A percentile compares a stretch with the other conserved stretches of the same genome.
These are phyloP conservation scores for Artemisia tridentata DNA, from an alignment of 129 eudicot species.

Conservation along the genomic window DNA sequence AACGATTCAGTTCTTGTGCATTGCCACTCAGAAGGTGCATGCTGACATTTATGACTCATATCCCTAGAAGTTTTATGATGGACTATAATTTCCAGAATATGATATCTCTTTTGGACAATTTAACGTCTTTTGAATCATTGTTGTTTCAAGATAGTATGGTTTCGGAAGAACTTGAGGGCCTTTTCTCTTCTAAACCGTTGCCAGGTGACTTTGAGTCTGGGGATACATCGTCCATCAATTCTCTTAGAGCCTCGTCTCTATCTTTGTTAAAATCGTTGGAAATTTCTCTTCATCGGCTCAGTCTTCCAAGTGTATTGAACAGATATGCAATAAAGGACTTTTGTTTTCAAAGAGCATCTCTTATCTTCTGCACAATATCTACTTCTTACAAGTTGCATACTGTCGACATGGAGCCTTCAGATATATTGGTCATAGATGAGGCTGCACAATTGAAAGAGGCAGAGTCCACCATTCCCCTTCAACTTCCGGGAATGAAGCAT, in stretches of 20 bases:
- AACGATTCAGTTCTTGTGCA: too few species aligned
- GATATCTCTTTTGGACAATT: conserved; percentile 12
- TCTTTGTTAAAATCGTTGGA: conserved; percentile 33
- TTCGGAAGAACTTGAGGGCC: conserved; percentile 33
- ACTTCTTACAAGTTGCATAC: conserved; percentile 47
- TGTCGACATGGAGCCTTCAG: conserved; percentile 28
- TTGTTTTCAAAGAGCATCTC: conserved; percentile 49
- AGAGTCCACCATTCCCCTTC: conserved; percentile 45
- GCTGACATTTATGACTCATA: too few species aligned
- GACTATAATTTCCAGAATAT: conserved; percentile 33
- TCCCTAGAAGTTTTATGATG: conserved; percentile 12
- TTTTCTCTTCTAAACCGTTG: conserved; percentile 20
- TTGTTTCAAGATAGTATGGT: conserved; percentile 38
- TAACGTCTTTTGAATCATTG: conserved; percentile 23
- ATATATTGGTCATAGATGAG: conserved; percentile 45
- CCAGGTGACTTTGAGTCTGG: conserved; percentile 3
- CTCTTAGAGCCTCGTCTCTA: conserved; percentile 26
- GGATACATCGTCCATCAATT: conserved; percentile 10
- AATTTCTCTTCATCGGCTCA: conserved; percentile 33
- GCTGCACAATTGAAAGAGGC: conserved; percentile 48
- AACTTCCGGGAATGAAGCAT: conserved; percentile 39
- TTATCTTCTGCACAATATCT: conserved; percentile 58
- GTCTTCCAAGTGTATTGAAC: conserved; percentile 35
- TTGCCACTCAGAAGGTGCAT: too few species aligned
- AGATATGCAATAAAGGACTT: conserved; percentile 29